These are phyloP conservation scores for Penicillium desertorum DNA, from an alignment of 495 filamentous ascomycete species.

Conservation along the genomic window DNA sequence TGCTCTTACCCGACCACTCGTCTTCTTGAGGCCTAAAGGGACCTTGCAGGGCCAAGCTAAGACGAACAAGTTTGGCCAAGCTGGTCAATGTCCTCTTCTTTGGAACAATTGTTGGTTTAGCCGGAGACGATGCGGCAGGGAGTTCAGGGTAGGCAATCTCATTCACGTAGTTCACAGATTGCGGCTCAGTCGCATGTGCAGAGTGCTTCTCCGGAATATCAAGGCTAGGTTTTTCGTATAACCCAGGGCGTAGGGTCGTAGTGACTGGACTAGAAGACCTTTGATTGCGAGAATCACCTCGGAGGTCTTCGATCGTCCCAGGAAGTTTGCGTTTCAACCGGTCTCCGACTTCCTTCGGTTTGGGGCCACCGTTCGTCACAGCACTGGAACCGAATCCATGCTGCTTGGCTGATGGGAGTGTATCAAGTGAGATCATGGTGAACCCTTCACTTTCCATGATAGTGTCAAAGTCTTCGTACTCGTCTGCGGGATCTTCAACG, in stretches of 20 bases:
- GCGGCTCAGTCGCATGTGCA: neutral
- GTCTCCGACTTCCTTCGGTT: slow-evolving; percentile 33
- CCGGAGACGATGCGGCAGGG: slow-evolving; percentile 7
- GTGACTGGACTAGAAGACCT: slow-evolving; percentile 19
- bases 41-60: slow-evolving; percentile 49
- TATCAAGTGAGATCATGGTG: slow-evolving; percentile 58
- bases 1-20: slow-evolving; percentile 9
- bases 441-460: slow-evolving; percentile 62
- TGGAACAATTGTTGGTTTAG: neutral
- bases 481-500: slow-evolving; percentile 41
- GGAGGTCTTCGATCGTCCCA: slow-evolving; percentile 23
- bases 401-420: slow-evolving; percentile 49
- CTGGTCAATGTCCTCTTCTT: slow-evolving; percentile 27
- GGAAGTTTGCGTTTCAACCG: slow-evolving; percentile 34
- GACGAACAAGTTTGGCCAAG: slow-evolving; percentile 44
- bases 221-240: neutral
- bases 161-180: neutral
- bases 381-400: slow-evolving; percentile 32
- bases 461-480: slow-evolving; percentile 56
- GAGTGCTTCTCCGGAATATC: neutral
- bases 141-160: slow-evolving; percentile 24
- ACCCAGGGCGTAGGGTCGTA: neutral
- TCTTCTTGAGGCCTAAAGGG: slow-evolving; percentile 35
- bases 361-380: slow-evolving; percentile 28
- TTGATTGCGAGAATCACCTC: slow-evolving; percentile 18